These are phyloP conservation scores for Prunus armeniaca DNA, from an alignment of 306 rosid genomes.

Conservation along the genomic window DNA sequence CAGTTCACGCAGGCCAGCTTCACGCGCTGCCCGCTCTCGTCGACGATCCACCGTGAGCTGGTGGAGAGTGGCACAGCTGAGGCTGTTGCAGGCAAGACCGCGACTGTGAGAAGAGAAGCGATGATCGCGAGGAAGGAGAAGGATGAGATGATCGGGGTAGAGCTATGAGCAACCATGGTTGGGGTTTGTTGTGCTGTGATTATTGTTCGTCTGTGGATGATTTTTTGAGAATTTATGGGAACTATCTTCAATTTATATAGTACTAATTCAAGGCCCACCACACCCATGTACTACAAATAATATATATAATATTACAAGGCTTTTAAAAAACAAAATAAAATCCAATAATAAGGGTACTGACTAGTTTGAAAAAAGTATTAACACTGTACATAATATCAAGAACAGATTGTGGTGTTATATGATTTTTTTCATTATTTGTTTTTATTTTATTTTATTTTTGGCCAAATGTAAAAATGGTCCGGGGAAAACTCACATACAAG, in stretches of 20 bases:
- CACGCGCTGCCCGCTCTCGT: slow-evolving; percentile 57
- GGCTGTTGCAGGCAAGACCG: neutral
- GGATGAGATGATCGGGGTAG: neutral
- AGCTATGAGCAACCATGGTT: slow-evolving; percentile 17
- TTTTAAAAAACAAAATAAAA: neutral
- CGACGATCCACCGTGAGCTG: slow-evolving; percentile 74
- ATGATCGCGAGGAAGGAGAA: slow-evolving; percentile 1
- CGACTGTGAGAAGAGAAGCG: neutral
- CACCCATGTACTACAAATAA: neutral
- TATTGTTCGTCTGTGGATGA: neutral
- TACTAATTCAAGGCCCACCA: neutral
- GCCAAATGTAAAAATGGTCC: too few species aligned
- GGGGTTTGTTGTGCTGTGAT: neutral
- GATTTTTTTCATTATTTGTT: too few species aligned
- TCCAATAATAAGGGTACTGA: neutral
- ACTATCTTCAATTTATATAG: neutral
- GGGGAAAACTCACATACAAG: accelerated
- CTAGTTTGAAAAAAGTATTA: too few species aligned
- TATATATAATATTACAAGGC: neutral
- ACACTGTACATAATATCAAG: too few species aligned
- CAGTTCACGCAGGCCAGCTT: slow-evolving; percentile 85
- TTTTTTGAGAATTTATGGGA: neutral
- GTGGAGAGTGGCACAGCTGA: slow-evolving; percentile 53
- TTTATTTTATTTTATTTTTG: too few species aligned
- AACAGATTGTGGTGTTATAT: too few species aligned